phyloP scores from a whole-genome alignment of 1,139 yeast species.

The Hyphopichia fennica region DNA sequence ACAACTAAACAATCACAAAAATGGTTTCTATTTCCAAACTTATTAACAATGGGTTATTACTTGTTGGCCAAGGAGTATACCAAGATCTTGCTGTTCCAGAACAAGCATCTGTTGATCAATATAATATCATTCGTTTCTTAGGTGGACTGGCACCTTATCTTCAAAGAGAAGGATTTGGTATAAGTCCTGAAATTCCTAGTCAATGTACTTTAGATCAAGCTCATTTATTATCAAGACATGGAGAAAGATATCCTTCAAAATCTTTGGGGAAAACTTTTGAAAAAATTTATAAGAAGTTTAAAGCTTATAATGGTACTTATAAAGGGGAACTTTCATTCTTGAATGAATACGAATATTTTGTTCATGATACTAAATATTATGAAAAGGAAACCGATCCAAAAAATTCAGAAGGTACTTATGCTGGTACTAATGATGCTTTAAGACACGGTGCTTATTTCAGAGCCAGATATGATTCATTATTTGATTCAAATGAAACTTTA shows the following conservation, averaged over 20 bases:
- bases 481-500: constrained; percentile 16
- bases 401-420: constrained; percentile 21
- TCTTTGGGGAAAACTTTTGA: constrained; percentile 23
- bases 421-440: constrained; percentile 23
- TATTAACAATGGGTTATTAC: constrained; percentile 29
- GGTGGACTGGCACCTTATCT: constrained; percentile 40
- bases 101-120: constrained; percentile 30
- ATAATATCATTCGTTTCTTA: constrained; percentile 34
- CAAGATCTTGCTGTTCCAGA: constrained; percentile 37
- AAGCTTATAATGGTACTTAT: constrained; percentile 16
- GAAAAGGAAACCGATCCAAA: constrained; percentile 28
- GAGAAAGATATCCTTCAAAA: constrained; percentile 35
- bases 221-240: constrained; percentile 36
- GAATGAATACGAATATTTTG: constrained; percentile 28
- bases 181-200: constrained; percentile 31
- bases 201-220: constrained; percentile 36
- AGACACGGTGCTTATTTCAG: constrained; percentile 34
- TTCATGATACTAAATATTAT: constrained; percentile 20
- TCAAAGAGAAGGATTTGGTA: constrained; percentile 34
- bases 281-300: constrained; percentile 19
- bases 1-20: neutral
- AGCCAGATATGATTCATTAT: constrained; percentile 26
- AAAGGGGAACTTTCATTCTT: constrained; percentile 25
- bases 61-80: constrained; percentile 27
- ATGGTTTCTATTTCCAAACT: constrained; percentile 37